phyloP scores from a whole-genome alignment of 805 yeast genomes.

The Metschnikowia shivogae region DNA sequence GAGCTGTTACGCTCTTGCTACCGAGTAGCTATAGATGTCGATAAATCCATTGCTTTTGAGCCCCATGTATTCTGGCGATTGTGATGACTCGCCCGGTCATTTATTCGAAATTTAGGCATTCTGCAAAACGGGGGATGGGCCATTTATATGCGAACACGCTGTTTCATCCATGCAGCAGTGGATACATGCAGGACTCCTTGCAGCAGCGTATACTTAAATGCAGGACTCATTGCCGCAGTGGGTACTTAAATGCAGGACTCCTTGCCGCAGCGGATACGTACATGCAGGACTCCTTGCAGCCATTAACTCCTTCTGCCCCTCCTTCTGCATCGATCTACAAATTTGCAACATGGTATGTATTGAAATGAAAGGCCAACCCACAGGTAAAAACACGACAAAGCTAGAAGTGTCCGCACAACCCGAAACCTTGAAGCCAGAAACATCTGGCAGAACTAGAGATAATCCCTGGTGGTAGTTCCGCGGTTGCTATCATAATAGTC shows the following conservation, averaged over 20 bases:
- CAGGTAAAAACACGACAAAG: neutral
- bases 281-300: neutral
- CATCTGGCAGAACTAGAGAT: slow-evolving; percentile 3
- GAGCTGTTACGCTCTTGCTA: neutral
- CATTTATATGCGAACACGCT: neutral
- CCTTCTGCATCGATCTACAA: too few relatives aligned
- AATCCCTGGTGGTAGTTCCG: slow-evolving; percentile 5
- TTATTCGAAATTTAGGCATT: neutral
- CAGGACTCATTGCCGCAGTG: too few relatives aligned
- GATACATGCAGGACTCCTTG: neutral
- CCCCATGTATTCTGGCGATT: neutral
- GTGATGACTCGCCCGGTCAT: too few relatives aligned
- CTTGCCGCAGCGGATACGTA: neutral
- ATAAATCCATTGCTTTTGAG: neutral
- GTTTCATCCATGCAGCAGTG: neutral
- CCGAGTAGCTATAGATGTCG: too few relatives aligned
- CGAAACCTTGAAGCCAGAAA: neutral
- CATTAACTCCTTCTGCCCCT: too few relatives aligned
- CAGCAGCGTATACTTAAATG: too few relatives aligned
- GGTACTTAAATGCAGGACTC: too few relatives aligned
- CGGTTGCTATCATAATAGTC: slow-evolving; percentile 8
- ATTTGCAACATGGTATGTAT: too few relatives aligned
- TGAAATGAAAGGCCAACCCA: neutral
- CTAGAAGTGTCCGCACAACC: too few relatives aligned
- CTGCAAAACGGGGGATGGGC: neutral